Evolutionary conservation across 1,284 basidiomycete species (phyloP).

Genomic region (Hymenochaete sp.): DNA sequence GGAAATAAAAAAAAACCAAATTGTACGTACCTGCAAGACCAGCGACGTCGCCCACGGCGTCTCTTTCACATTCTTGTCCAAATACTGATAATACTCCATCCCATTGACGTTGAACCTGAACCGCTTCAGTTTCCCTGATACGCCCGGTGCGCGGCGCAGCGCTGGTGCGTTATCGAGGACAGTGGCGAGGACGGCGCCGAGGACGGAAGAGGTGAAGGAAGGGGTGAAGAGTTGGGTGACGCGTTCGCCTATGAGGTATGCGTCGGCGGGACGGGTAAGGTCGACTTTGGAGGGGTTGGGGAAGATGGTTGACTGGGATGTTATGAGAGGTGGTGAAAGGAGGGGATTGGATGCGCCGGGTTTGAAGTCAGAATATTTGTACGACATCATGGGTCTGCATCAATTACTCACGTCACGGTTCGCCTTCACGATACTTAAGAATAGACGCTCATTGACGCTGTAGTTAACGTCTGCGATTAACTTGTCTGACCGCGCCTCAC

Average conservation of each 20-base stretch:
- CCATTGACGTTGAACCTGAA: slow-evolving; percentile 28
- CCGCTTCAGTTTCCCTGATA: slow-evolving; percentile 45
- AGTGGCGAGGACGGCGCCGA: slow-evolving; percentile 38
- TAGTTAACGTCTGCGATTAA: background rate
- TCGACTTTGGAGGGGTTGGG: slow-evolving; percentile 40
- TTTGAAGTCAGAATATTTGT: too few relatives aligned
- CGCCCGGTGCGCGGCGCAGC: slow-evolving; percentile 44
- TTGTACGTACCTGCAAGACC: slow-evolving; percentile 35
- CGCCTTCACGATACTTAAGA: slow-evolving; percentile 51
- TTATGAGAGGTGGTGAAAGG: slow-evolving; percentile 3
- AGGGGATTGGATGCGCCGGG: too few relatives aligned
- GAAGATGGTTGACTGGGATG: slow-evolving; percentile 36
- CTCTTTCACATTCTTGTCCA: slow-evolving; percentile 35
- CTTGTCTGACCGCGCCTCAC: slow-evolving; percentile 28
- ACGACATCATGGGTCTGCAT: too few relatives aligned
- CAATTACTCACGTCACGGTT: slow-evolving; percentile 43
- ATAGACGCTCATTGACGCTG: slow-evolving; percentile 43
- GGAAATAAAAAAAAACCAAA: background rate
- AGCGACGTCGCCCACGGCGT: slow-evolving; percentile 46
- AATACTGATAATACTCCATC: slow-evolving; percentile 36
- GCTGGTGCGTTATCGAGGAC: slow-evolving; percentile 41
- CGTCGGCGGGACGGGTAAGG: slow-evolving; percentile 37
- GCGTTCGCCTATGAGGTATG: slow-evolving; percentile 47
- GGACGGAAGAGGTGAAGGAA: slow-evolving; percentile 26
- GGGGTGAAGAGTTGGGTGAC: slow-evolving; percentile 22